phyloP scores from a whole-genome alignment of 768 basidiomycete genomes.

The Hypholoma fasciculare region DNA sequence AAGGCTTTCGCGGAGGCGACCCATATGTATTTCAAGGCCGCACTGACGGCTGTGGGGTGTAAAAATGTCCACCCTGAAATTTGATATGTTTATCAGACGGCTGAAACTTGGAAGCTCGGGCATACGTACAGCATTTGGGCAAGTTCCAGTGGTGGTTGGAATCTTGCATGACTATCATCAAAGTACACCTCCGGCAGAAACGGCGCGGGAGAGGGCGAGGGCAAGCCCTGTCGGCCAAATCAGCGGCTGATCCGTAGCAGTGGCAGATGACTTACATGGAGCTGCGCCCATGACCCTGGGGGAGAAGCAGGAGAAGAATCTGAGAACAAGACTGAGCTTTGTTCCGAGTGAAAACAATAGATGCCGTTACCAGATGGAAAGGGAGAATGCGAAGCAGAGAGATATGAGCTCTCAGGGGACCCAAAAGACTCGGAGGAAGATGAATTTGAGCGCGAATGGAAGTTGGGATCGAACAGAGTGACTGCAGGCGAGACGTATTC shows the following conservation, averaged over 20 bases:
- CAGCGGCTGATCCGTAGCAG: constrained; percentile 5
- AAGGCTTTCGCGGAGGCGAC: constrained; percentile 62
- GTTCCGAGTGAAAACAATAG: background rate
- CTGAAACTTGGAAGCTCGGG: background rate
- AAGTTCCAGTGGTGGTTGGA: constrained; percentile 56
- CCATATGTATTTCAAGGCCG: constrained; percentile 70
- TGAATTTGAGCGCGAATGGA: constrained; percentile 51
- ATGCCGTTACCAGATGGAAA: constrained; percentile 34
- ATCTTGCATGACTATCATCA: constrained; percentile 48
- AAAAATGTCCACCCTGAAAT: constrained; percentile 68
- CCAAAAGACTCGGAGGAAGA: constrained; percentile 50
- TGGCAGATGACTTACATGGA: constrained; percentile 25
- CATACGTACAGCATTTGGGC: constrained; percentile 63
- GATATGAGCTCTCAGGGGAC: constrained; percentile 51
- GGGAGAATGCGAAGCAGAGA: constrained; percentile 58
- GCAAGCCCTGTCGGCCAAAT: constrained; percentile 29
- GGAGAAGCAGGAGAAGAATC: constrained; percentile 50
- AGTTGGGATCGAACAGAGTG: constrained; percentile 68
- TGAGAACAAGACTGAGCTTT: constrained; percentile 15
- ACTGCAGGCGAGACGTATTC: constrained; percentile 71
- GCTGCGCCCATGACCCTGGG: constrained; percentile 49
- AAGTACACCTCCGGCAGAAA: constrained; percentile 48
- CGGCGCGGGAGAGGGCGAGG: constrained; percentile 54
- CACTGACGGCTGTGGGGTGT: constrained; percentile 74
- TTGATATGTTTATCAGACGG: constrained; percentile 11